Evolutionary conservation across 1,284 basidiomycete genomes (phyloP), one percentile per base, ranked within the genome.

Genomic region (Microbotryum intermedium): DNA sequence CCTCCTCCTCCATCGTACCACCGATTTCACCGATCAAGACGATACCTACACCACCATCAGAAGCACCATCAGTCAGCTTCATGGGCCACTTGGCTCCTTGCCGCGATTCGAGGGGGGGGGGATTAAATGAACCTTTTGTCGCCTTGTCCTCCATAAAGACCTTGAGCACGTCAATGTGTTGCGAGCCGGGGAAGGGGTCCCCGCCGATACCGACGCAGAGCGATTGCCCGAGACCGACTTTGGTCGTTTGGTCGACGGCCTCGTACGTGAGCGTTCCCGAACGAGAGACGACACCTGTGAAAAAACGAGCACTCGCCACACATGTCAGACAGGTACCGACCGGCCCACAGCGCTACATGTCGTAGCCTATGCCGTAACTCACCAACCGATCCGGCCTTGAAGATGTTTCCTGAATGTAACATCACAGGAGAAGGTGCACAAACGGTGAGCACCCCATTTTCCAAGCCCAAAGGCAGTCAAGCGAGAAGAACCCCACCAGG

Each of bases 21-120:
- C 95, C 95, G 72, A 99, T 99, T 77, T 99, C 95, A 69, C 95
- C 95, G 72, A 99, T 99, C 69, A 98, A 80, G 59, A 99, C 94
- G 68, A 99, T 93, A 71, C 90, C 90, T 85, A 71, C 49, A n/a
- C 18, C 21, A 4, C 18, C 6, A 16, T 53, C 30, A 46, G 39
- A 13, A n/a, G 20, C 47, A 23, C 30, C 46, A 26, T 25, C 18
- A 44, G 18, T 20, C 29, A 26, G 45, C 39, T 48, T 16, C 46
- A 50, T 28, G 70, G 65, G 59, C 71, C 63, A 42, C 44, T 34
- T 29, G n/a, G n/a, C n/a, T n/a, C n/a, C n/a, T n/a, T n/a, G n/a
- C n/a, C n/a, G n/a, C n/a, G n/a, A n/a, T n/a, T n/a, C 39, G 53
- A 53, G 29, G 34, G n/a, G 7, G 10, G 39, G n/a, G 47, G 28